Evolutionary conservation across 176 grass and related monocot genomes (phyloP).

Genomic region (Aegilops sharonensis): DNA sequence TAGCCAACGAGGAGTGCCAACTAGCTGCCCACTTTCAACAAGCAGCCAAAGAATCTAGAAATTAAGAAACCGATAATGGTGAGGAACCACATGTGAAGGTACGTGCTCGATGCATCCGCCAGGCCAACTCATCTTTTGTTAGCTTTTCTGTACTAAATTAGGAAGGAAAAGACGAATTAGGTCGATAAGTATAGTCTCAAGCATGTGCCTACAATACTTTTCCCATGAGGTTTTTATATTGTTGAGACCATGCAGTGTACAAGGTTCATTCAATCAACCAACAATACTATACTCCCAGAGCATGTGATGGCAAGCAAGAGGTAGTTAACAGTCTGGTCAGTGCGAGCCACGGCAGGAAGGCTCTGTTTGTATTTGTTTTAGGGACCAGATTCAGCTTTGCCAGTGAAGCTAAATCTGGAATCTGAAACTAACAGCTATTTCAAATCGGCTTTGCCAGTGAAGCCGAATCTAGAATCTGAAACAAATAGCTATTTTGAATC

Average conservation of each 20-base stretch:
- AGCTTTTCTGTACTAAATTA: neutral
- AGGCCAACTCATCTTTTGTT: neutral
- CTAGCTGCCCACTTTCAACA: neutral
- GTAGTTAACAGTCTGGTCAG: neutral
- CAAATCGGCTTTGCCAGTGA: too few relatives aligned
- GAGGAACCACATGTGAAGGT: neutral
- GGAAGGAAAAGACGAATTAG: neutral
- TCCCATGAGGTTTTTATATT: neutral
- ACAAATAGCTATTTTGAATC: too few relatives aligned
- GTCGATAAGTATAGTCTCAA: too few relatives aligned
- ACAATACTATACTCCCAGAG: neutral
- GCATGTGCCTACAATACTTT: too few relatives aligned
- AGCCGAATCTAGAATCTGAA: too few relatives aligned
- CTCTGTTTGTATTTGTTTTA: too few relatives aligned
- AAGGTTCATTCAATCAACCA: neutral
- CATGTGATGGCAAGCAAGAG: neutral
- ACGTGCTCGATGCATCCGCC: neutral
- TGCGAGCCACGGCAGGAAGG: neutral
- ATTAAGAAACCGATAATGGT: neutral
- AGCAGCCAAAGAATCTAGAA: neutral
- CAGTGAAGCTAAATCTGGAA: too few relatives aligned
- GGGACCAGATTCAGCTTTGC: too few relatives aligned
- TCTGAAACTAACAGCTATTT: too few relatives aligned
- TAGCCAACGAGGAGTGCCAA: neutral
- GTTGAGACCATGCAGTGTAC: neutral